Evolutionary conservation across 2,329 filamentous ascomycete species (phyloP), one percentile per base, ranked within the genome.

Genomic region (Trichophyton mentagrophytes): DNA sequence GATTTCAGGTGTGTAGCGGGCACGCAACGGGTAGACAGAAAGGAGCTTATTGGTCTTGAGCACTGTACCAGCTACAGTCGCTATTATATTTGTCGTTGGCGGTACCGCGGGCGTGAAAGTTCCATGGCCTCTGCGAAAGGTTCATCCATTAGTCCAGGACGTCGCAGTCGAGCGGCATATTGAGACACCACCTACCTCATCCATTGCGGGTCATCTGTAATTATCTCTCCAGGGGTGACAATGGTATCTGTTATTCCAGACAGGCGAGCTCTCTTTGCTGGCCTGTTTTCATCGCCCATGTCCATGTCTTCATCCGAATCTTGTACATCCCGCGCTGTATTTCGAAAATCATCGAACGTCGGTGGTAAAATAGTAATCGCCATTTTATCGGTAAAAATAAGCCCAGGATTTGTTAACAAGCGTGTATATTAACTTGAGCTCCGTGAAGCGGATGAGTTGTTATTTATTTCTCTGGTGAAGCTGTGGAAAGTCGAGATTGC

Each of bases 1-100:
- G 63, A 99, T 96, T 74, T 96, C 92, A 36, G 93, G 93, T 1
- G 85, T 90, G 78, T 99, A 99, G 64, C 93, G 87, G 17, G 93
- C 91, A 64, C 91, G 89, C 2, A 99, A 81, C 5, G 93, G 90
- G 1, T 87, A 85, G 61, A 99, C 88, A 1, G 90, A 95, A 66
- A 99, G 85, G 56, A 99, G 85, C 74, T 96, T 97, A 82, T 99
- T 99, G 63, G 92, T 97, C 72, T 91, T 92, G 70, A 88, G 86
- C 40, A 97, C 81, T 5, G 87, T 92, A 69, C 93, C 93, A 5
- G 91, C 91, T 36, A 99, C 87, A 4, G 93, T 95, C 56, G 90
- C 91, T 61, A 87, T 84, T 70, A 99, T 99, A 62, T 85, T 81
- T 3, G 82, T 83, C 5, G 74, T 73, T 3, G 60, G 9, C 56